Percentiles rank a stretch among this genome's conserved stretches.
Conservation (phyloP, 129 eudicot species). For the Saussurea involucrata region DNA sequence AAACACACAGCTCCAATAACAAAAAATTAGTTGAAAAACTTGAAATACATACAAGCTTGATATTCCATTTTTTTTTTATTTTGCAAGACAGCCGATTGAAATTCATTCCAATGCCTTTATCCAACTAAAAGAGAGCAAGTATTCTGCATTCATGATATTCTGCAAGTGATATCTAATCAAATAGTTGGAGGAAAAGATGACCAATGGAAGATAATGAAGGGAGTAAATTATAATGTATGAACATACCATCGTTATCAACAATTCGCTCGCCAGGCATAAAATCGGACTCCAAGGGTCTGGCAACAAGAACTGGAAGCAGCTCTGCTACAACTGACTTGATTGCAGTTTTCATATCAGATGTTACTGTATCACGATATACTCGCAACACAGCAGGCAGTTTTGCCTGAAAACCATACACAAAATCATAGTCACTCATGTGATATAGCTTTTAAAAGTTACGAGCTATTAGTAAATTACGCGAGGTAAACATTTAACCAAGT, state of each 20-base stretch:
- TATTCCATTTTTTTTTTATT: background rate
- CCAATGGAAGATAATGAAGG: background rate
- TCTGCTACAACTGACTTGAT: conserved; percentile 75
- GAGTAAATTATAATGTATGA: background rate
- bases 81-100: background rate
- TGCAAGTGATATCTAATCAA: background rate
- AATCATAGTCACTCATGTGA: conserved; percentile 1
- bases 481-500: background rate
- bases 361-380: conserved; percentile 82
- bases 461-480: background rate
- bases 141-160: background rate
- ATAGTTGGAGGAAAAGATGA: background rate
- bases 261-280: conserved; percentile 56
- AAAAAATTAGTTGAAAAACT: background rate
- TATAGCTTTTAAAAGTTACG: background rate
- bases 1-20: background rate
- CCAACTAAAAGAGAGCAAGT: background rate
- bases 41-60: background rate
- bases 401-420: conserved; percentile 51
- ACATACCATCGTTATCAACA: conserved; percentile 82
- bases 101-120: background rate
- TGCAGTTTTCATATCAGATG: conserved; percentile 90
- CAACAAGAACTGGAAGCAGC: conserved; percentile 69
- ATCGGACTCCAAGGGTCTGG: conserved; percentile 55
- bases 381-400: conserved; percentile 91